Evolutionary conservation across 139 green algal species (phyloP), one percentile per base, ranked within the genome.

Genomic region (Asterochloris sp.): DNA sequence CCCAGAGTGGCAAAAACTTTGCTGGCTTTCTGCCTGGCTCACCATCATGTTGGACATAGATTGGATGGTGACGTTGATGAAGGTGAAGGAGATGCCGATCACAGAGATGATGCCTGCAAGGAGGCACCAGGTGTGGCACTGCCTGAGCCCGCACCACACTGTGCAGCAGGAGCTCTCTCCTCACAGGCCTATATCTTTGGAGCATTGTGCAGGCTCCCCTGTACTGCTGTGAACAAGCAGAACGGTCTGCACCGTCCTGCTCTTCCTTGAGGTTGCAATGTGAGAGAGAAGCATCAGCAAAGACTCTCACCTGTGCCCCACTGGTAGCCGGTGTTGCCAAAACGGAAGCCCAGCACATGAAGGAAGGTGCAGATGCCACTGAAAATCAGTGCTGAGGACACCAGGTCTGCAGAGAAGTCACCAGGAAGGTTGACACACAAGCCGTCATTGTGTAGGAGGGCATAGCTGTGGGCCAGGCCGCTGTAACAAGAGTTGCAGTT

Each of bases 71-170:
- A 94, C 89, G 75, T 90, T 89, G 61, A 96, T 74, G 60, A 90
- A 91, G 4, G 91, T 92, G 86, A 96, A 95, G 66, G 82, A 90
- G 66, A 89, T 90, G 38, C 90, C 90, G 81, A 93, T 90, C 13
- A 95, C 91, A 15, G 86, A 92, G 15, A 95, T 85, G 80, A 93
- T 85, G 69, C 88, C 89, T 27, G 83, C 38, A 54, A 6, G 80
- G 73, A 6, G 80, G 73, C 92, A 71, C 19, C 21, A 26, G 66
- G 21, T 71, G 1, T 10, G 4, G 17, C 66, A 71, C 14, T 24
- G 63, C 14, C 63, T 16, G 16, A 16, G 14, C 63, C 6, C 38
- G 2, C 38, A 54, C 38, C 2, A 54, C 38, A 54, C 38, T 54
- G 38, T 54, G 38, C 38, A 54, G 38, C 38, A 54, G 38, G 38